Conservation (phyloP, 805 yeast species). For the Kodamaea fukazawae region DNA sequence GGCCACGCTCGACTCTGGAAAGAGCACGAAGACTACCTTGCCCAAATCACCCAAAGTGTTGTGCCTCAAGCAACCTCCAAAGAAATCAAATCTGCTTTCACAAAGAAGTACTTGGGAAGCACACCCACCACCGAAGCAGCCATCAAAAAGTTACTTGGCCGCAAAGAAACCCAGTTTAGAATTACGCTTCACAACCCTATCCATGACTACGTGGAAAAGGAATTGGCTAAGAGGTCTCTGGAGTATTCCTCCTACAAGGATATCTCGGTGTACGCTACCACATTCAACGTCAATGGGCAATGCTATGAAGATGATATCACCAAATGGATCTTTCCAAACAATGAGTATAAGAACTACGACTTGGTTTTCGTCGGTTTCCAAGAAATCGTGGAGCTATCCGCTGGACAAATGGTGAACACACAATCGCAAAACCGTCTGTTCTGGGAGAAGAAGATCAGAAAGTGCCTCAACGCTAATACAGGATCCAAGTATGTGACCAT, state of each 20-base stretch:
- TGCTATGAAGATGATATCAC: conserved; percentile 40
- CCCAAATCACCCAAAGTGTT: conserved; percentile 41
- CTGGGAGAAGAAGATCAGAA: conserved; percentile 66
- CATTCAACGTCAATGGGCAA: conserved; percentile 57
- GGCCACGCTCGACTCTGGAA: conserved; percentile 48
- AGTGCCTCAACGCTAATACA: conserved; percentile 38
- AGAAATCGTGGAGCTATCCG: conserved; percentile 79
- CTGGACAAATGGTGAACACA: conserved; percentile 78
- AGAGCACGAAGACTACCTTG: conserved; percentile 41
- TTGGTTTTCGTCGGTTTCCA: conserved; percentile 81
- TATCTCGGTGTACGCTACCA: conserved; percentile 45
- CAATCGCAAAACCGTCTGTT: conserved; percentile 58
- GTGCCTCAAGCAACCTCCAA: conserved; percentile 15
- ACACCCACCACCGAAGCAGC: conserved; percentile 44
- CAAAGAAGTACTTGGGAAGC: conserved; percentile 39
- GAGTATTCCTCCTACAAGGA: conserved; percentile 42
- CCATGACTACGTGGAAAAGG: conserved; percentile 48
- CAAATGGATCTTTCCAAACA: conserved; percentile 46
- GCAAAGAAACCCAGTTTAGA: conserved; percentile 43
- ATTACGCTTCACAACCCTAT: conserved; percentile 51
- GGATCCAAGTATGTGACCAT: conserved; percentile 52
- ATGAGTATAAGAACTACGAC: conserved; percentile 47
- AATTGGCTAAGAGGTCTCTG: conserved; percentile 36
- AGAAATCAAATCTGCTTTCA: conserved; percentile 27
- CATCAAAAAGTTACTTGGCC: conserved; percentile 48